Conservation (phyloP, 768 basidiomycete species). For the Termitomyces sp. region DNA sequence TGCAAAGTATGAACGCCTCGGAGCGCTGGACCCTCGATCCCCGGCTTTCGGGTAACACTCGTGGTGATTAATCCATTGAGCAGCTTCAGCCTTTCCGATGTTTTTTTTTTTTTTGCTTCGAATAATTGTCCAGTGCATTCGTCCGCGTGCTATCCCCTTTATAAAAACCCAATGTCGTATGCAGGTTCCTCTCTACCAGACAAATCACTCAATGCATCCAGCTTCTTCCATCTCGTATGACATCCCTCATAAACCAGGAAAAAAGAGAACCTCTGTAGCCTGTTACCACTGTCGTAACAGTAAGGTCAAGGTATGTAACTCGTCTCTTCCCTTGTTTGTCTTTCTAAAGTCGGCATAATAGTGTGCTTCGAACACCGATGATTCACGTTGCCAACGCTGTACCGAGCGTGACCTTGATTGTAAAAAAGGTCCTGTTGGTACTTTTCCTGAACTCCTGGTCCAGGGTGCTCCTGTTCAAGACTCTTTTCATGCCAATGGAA, state of each 20-base stretch:
- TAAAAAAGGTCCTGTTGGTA: constrained; percentile 5
- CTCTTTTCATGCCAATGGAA: background rate
- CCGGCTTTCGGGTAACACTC: background rate
- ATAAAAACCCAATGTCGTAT: background rate
- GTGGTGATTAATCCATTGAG: constrained; percentile 2
- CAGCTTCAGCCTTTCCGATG: background rate
- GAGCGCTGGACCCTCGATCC: background rate
- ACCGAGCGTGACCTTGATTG: background rate
- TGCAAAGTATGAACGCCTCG: background rate
- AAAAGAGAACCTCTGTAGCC: constrained; percentile 43
- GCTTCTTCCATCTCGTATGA: background rate
- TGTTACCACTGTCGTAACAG: constrained; percentile 50
- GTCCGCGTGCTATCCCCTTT: background rate
- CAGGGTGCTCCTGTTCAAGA: background rate
- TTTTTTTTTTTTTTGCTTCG: background rate
- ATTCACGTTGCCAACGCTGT: constrained; percentile 6
- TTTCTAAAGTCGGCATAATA: background rate
- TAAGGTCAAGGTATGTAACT: constrained; percentile 46
- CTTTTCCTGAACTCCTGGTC: background rate
- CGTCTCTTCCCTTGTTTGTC: background rate
- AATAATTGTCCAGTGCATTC: background rate
- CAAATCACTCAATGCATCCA: background rate
- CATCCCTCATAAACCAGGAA: background rate
- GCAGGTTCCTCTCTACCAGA: background rate
- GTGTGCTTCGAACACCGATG: constrained; percentile 1